phyloP scores from a whole-genome alignment of 1,284 basidiomycete genomes.

The Moniliophthora roreri region DNA sequence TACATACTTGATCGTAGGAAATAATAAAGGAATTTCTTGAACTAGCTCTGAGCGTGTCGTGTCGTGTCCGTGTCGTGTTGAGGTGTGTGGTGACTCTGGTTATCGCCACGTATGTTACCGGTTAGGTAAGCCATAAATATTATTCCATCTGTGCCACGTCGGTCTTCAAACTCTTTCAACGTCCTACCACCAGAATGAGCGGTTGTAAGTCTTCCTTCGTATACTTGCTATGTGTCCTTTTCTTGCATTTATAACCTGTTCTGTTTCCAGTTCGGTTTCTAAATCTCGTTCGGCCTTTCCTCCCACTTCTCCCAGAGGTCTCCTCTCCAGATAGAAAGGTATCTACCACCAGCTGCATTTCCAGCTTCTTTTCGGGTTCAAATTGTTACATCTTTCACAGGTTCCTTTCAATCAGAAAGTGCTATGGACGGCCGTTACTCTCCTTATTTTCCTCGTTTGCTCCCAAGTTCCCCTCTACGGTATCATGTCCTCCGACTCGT shows the following conservation, averaged over 20 bases:
- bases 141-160: slow-evolving; percentile 7
- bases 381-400: slow-evolving; percentile 37
- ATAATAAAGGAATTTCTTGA: too few species aligned
- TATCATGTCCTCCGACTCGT: slow-evolving; percentile 97
- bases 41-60: too few species aligned
- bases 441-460: slow-evolving; percentile 97
- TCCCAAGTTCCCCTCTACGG: slow-evolving; percentile 96
- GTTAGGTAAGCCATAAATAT: neutral
- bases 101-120: neutral
- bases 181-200: slow-evolving; percentile 36
- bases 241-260: slow-evolving; percentile 1
- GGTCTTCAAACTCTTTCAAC: slow-evolving; percentile 1
- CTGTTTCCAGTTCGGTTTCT: slow-evolving; percentile 78
- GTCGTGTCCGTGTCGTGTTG: too few species aligned
- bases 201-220: slow-evolving; percentile 36
- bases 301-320: slow-evolving; percentile 92
- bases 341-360: slow-evolving; percentile 18
- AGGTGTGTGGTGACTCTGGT: too few species aligned
- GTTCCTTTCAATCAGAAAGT: slow-evolving; percentile 96
- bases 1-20: too few species aligned
- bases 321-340: slow-evolving; percentile 96
- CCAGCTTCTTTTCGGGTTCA: slow-evolving; percentile 8
- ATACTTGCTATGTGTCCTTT: too few species aligned
- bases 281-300: slow-evolving; percentile 94
- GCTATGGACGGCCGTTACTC: slow-evolving; percentile 95